Evolutionary conservation across 805 yeast genomes (phyloP).

Genomic region (Hanseniaspora guilliermondii): DNA sequence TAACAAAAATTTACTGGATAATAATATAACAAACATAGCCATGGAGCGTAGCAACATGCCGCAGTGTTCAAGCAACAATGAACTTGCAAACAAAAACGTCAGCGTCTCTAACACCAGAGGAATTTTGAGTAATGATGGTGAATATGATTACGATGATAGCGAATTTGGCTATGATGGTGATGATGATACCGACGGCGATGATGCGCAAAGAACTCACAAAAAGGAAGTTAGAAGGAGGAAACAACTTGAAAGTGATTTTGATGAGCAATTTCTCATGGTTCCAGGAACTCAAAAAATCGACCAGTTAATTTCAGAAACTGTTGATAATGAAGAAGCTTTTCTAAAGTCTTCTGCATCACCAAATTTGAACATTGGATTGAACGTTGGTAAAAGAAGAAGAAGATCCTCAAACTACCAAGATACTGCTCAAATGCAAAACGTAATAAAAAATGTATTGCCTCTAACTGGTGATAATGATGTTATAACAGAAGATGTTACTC

Average conservation of each 20-base stretch:
- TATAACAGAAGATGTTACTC: not conserved
- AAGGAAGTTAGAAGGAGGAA: conserved; percentile 11
- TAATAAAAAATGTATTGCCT: not conserved
- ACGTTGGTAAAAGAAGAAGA: conserved; percentile 12
- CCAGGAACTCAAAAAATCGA: conserved; percentile 10
- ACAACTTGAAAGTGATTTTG: conserved; percentile 12
- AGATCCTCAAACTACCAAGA: conserved; percentile 12
- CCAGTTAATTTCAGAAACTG: not conserved
- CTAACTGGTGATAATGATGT: not conserved
- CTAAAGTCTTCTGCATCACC: conserved; percentile 1
- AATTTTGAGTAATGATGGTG: conserved; percentile 12
- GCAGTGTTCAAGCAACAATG: not conserved
- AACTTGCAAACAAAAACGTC: not conserved
- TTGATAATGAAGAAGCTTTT: not conserved
- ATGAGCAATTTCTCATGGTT: conserved; percentile 9
- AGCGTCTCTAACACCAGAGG: not conserved
- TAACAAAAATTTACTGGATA: not conserved
- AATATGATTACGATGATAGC: conserved; percentile 11
- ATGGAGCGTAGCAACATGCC: not conserved
- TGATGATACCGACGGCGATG: conserved; percentile 18
- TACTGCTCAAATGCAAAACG: not conserved
- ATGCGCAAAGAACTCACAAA: conserved; percentile 22
- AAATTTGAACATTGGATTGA: not conserved
- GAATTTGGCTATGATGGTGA: conserved; percentile 16
- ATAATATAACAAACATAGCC: not conserved